Evolutionary conservation across 768 basidiomycete species (phyloP), one percentile per base, ranked within the genome.

Genomic region (Psilocybe azurescens): DNA sequence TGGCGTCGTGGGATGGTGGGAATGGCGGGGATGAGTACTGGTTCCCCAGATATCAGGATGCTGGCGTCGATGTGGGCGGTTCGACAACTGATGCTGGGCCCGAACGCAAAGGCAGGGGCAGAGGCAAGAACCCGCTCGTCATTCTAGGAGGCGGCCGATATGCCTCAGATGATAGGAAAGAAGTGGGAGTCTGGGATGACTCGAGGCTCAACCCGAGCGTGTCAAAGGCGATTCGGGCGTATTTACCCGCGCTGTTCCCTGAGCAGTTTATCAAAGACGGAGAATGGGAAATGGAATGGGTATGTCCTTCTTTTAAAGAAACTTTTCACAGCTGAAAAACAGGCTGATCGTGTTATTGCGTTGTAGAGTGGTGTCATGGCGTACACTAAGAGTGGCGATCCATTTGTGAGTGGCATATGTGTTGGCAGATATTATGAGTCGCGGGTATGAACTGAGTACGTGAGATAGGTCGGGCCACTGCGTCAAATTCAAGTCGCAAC

Each of bases 281-380:
- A 84, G 86, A 87, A 5, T 70, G 69, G 68, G 90, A 91, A 71
- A 86, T 87, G 83, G 91, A 94, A 81, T 95, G 94, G 93, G 92
- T 91, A 53, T 47, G 83, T 75, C 1, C 58, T 6, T 52, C 50
- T 53, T 51, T 11, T 52, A 44, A n/a, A 44, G 46, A 18, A 10
- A 2, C 9, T 14, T 50, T 38, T 49, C 7, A 59, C 44, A 11
- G 61, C 33, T 46, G 24, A 24, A 24, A 24, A 24, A 16, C 36
- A 10, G n/a, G 28, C 18, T 65, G 20, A 59, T 57, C 14, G 29
- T 49, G 10, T 29, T 29, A 24, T 30, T 24, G 10, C 11, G 33
- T 48, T 39, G 14, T 65, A 93, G 93, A 91, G 89, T 0, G 94
- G 93, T 0, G 91, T 95, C 48, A 93, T 93, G 91, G 93, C 86